Conservation (phyloP, 1,139 yeast species). For the Meyerozyma athensensis region DNA sequence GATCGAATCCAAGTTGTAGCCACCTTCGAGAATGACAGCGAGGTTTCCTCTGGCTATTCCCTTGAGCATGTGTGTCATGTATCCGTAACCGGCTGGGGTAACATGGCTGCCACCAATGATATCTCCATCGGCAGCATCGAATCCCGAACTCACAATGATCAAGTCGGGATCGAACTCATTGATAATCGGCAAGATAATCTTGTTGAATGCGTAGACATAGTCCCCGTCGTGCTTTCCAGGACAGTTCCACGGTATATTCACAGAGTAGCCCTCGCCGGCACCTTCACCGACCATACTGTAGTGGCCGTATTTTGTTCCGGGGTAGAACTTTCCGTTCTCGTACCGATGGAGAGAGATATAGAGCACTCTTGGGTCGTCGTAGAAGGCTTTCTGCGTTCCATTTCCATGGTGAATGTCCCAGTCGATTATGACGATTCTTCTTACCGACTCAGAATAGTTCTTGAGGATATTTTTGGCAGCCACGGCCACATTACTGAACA, state of each 20-base stretch:
- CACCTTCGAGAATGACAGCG: constrained; percentile 93
- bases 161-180: constrained; percentile 90
- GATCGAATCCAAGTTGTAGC: constrained; percentile 88
- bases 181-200: constrained; percentile 85
- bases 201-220: constrained; percentile 85
- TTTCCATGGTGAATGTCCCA: constrained; percentile 99
- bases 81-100: constrained; percentile 93
- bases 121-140: constrained; percentile 98
- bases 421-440: constrained; percentile 79
- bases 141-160: constrained; percentile 89
- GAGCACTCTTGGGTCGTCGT: constrained; percentile 82
- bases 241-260: constrained; percentile 93
- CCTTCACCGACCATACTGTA: constrained; percentile 79
- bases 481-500: constrained; percentile 94
- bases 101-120: constrained; percentile 97
- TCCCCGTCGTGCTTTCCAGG: constrained; percentile 96
- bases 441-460: constrained; percentile 81
- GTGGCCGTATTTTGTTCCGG: constrained; percentile 83
- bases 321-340: constrained; percentile 89
- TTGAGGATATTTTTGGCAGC: constrained; percentile 86
- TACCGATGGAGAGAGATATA: constrained; percentile 90
- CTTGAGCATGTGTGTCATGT: constrained; percentile 90
- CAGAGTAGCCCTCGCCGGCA: constrained; percentile 76
- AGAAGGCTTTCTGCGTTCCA: constrained; percentile 93
- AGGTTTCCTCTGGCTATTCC: constrained; percentile 83